Percentiles rank a stretch among this genome's conserved stretches.
phyloP scores from a whole-genome alignment of 2,329 filamentous ascomycete genomes.

The Fusarium sp. region DNA sequence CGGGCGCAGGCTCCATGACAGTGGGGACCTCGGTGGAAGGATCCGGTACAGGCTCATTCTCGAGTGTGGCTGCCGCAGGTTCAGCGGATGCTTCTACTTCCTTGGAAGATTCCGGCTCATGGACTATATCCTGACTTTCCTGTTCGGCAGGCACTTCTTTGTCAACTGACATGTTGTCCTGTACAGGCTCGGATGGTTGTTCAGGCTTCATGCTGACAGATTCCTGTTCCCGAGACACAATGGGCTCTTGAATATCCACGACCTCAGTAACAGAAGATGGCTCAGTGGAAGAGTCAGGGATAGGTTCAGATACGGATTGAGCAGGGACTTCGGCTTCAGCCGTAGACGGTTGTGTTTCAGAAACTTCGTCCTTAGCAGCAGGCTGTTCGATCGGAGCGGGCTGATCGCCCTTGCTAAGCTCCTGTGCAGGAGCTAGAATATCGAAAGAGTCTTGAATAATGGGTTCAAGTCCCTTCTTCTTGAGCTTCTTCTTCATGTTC shows the following conservation, averaged over 20 bases:
- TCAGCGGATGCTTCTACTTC: background rate
- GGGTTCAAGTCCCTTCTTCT: conserved; percentile 38
- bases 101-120: background rate
- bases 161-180: background rate
- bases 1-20: conserved; percentile 22
- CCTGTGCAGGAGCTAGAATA: background rate
- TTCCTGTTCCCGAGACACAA: background rate
- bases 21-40: background rate
- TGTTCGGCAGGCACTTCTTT: background rate
- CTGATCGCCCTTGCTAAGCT: background rate
- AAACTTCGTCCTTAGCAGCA: conserved; percentile 1
- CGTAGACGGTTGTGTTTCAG: background rate
- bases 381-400: background rate
- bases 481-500: conserved; percentile 42
- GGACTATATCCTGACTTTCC: background rate
- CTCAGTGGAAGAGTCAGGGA: background rate
- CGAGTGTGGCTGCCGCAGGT: conserved; percentile 16
- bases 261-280: background rate
- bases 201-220: background rate
- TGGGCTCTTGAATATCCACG: conserved; percentile 2
- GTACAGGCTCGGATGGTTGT: conserved; percentile 1
- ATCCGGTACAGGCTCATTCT: conserved; percentile 2
- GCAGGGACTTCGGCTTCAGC: background rate
- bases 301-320: background rate
- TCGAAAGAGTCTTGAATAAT: conserved; percentile 32